Evolutionary conservation across 305 asterid species (phyloP).

Genomic region (Fraxinus floribunda): DNA sequence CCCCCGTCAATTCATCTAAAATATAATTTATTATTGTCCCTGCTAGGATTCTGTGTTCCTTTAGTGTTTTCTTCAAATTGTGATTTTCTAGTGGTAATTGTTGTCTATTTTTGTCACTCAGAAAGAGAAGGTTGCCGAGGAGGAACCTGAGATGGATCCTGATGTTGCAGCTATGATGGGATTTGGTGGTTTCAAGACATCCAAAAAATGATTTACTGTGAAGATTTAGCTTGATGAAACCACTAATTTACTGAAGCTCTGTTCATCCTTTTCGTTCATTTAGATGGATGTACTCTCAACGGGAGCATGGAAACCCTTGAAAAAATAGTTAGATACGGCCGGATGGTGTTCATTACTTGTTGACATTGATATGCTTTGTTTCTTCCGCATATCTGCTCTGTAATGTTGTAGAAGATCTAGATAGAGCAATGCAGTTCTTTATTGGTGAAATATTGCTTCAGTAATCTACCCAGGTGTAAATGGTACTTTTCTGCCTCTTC

Average conservation of each 20-base stretch:
- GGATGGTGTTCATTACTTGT: background rate
- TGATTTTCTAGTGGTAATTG: slow-evolving; percentile 10
- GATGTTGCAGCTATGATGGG: slow-evolving; percentile 97
- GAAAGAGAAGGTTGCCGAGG: slow-evolving; percentile 78
- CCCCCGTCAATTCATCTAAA: background rate
- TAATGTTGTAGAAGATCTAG: background rate
- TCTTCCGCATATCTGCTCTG: background rate
- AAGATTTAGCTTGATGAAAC: background rate
- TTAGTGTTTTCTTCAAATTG: background rate
- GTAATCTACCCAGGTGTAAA: background rate
- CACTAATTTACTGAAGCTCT: background rate
- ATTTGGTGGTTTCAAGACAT: slow-evolving; percentile 83
- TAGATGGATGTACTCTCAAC: background rate
- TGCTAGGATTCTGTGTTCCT: background rate
- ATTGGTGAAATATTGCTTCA: background rate
- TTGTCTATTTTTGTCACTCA: slow-evolving; percentile 26
- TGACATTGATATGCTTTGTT: background rate
- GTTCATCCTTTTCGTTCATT: background rate
- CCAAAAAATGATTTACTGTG: slow-evolving; percentile 55
- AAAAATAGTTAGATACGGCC: background rate
- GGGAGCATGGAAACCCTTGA: background rate
- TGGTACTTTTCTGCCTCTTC: background rate
- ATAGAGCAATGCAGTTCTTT: background rate
- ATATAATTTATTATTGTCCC: background rate
- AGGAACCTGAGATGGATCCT: slow-evolving; percentile 86